Evolutionary conservation across 179 eudicot species (phyloP), one percentile per base, ranked within the genome.

Genomic region (Vitellaria paradoxa): DNA sequence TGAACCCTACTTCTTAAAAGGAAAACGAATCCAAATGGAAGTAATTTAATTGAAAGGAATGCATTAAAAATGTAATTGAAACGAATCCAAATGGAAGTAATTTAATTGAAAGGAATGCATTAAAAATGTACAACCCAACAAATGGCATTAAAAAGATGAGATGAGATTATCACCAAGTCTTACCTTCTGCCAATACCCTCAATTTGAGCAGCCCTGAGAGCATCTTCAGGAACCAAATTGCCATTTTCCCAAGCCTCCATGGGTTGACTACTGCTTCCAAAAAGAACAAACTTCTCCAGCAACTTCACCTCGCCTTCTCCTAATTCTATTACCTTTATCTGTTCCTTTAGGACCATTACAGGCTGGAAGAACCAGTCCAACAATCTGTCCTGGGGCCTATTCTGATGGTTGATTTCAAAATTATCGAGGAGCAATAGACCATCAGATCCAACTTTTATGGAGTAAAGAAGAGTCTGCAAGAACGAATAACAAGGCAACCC

Each of bases 311-410:
- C 99, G 42, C 81, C 86, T 62, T 93, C 95, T 49, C 80, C 81
- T 84, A 95, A 81, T 23, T 82, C 84, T 9, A 92, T 76, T 72
- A 74, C 89, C 80, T 75, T 85, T 57, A 95, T 87, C 78, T 95
- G 97, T 79, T 95, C 97, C 82, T 95, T 95, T 47, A 95, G 75
- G 52, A 93, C 87, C 92, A 93, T 59, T 3, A 95, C 64, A 18
- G 99, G 99, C n/a, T 93, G 92, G 66, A 91, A 93, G 81, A 95
- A 89, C 99, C 99, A 95, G 70, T 95, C 99, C 53, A 90, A 57
- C 9, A 95, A 81, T 76, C 86, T 86, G 82, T 90, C 97, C 57
- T 87, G 91, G 26, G 98, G 99, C 77, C 91, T 80, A 68, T 95
- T 95, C 49, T 87, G 87, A 10, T 82, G 82, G 56, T 86, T 95